phyloP scores from a whole-genome alignment of 2,329 filamentous ascomycete genomes.

The Thyridium curvatum region DNA sequence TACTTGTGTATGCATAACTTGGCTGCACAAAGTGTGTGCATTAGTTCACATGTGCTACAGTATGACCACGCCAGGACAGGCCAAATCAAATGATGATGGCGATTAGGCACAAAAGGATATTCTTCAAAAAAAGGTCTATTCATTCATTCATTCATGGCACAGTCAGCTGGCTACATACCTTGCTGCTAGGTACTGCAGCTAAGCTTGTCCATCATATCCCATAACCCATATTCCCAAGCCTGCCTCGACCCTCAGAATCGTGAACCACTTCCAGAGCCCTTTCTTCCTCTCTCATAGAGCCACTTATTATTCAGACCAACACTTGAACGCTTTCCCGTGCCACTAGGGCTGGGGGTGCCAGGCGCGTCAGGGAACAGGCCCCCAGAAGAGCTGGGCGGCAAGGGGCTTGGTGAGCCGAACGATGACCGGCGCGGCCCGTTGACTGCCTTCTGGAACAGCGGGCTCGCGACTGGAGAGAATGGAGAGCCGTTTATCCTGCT shows the following conservation, averaged over 20 bases:
- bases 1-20: no score
- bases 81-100: no score
- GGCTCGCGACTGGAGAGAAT: constrained; percentile 38
- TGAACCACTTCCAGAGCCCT: constrained; percentile 36
- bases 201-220: no score
- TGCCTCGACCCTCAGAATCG: not conserved
- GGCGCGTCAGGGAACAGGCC: constrained; percentile 50
- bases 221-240: no score
- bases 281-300: constrained; percentile 78
- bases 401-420: constrained; percentile 50
- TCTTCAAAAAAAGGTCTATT: no score
- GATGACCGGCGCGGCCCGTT: constrained; percentile 53
- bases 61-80: no score
- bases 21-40: no score
- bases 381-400: constrained; percentile 33
- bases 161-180: no score
- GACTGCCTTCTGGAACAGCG: constrained; percentile 63
- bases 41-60: no score
- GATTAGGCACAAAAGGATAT: no score
- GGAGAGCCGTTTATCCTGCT: constrained; percentile 37
- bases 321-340: constrained; percentile 59
- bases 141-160: no score
- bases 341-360: constrained; percentile 60
- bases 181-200: no score
- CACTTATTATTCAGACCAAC: constrained; percentile 87